Percentiles rank a stretch among this genome's conserved stretches.
Evolutionary conservation across 352 stramenopile genomes (phyloP).

Genomic region (Globisporangium nunn): DNA sequence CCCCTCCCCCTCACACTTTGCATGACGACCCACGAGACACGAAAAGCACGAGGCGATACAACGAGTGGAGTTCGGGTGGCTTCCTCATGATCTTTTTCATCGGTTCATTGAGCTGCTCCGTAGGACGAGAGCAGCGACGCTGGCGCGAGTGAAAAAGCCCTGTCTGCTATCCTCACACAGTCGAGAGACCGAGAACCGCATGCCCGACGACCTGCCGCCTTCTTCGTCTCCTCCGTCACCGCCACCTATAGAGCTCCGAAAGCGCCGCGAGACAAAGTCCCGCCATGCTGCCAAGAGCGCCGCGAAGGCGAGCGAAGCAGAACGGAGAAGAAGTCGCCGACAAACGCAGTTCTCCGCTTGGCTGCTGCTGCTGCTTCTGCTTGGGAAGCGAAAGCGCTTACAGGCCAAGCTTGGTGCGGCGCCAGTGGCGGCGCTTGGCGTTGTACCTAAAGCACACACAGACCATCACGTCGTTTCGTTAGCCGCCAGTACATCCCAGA

Average conservation of each 20-base stretch:
- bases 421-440: conserved; percentile 99
- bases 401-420: conserved; percentile 99
- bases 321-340: not conserved
- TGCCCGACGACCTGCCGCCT: not conserved
- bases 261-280: not conserved
- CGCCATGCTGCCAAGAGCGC: not conserved
- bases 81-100: conserved; percentile 3
- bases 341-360: not conserved
- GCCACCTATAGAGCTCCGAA: not conserved
- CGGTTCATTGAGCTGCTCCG: conserved; percentile 2
- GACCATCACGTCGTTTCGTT: not conserved
- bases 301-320: not conserved
- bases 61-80: not conserved
- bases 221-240: conserved; percentile 1
- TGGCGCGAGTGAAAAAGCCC: conserved; percentile 2
- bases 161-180: conserved; percentile 1
- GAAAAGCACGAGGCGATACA: not conserved
- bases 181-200: not conserved
- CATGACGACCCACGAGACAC: not conserved
- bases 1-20: not conserved
- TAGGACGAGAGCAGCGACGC: not conserved
- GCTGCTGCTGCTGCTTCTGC: conserved; percentile 2
- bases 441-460: conserved; percentile 90
- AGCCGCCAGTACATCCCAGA: not conserved
- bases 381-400: conserved; percentile 69